phyloP scores from a whole-genome alignment of 1,139 yeast genomes.

The Pichia sp. region DNA sequence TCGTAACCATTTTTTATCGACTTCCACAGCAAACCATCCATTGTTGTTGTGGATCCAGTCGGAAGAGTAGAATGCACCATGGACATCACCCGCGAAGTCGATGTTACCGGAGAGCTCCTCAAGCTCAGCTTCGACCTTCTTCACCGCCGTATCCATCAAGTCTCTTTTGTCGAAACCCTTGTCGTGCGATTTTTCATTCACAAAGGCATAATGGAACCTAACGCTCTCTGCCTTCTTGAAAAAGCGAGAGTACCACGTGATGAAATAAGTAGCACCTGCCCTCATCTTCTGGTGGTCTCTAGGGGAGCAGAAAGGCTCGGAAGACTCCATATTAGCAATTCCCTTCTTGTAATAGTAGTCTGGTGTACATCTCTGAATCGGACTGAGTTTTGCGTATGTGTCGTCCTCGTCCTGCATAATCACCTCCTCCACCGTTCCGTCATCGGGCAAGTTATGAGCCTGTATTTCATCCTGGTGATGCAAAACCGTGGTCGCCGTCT shows the following conservation, averaged over 20 bases:
- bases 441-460: slow-evolving; percentile 67
- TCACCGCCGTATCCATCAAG: slow-evolving; percentile 20
- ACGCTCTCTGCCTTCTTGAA: slow-evolving; percentile 57
- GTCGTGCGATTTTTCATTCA: slow-evolving; percentile 50
- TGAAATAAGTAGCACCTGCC: slow-evolving; percentile 61
- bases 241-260: slow-evolving; percentile 71
- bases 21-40: slow-evolving; percentile 60
- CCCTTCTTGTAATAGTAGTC: slow-evolving; percentile 66
- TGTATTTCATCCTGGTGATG: slow-evolving; percentile 56
- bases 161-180: slow-evolving; percentile 47
- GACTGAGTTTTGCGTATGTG: slow-evolving; percentile 65
- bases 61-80: slow-evolving; percentile 53
- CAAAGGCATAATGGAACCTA: slow-evolving; percentile 60
- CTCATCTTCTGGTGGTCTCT: slow-evolving; percentile 53
- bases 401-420: slow-evolving; percentile 58
- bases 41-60: slow-evolving; percentile 66
- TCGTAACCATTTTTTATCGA: slow-evolving; percentile 59
- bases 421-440: slow-evolving; percentile 53
- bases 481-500: slow-evolving; percentile 57
- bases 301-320: slow-evolving; percentile 84
- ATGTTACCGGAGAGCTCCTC: slow-evolving; percentile 28
- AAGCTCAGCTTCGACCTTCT: slow-evolving; percentile 29
- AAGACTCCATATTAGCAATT: slow-evolving; percentile 45
- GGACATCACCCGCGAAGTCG: slow-evolving; percentile 34
- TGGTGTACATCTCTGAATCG: slow-evolving; percentile 82